Evolutionary conservation across 257 asterid species (phyloP).

Genomic region (Ophiorrhiza pumila): DNA sequence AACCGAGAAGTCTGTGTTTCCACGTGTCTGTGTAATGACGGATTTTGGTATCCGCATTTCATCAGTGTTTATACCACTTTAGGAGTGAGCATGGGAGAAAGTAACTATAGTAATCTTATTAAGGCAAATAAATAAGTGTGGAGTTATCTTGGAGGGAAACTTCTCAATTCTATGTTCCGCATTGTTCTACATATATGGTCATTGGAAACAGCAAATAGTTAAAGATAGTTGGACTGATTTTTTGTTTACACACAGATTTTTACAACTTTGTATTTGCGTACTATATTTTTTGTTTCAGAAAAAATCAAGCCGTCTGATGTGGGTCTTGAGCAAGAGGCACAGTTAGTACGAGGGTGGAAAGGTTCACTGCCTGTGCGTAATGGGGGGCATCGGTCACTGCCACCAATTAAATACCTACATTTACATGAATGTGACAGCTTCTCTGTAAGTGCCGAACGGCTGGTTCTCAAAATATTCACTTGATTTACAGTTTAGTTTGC

Average conservation of each 20-base stretch:
- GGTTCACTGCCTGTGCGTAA: conserved; percentile 49
- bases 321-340: conserved; percentile 97
- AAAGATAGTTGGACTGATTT: not conserved
- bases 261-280: conserved; percentile 3
- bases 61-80: not conserved
- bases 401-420: conserved; percentile 81
- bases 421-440: conserved; percentile 84
- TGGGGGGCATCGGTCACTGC: conserved; percentile 46
- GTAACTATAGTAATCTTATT: not conserved
- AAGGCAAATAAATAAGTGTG: not conserved
- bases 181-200: not conserved
- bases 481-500: not conserved
- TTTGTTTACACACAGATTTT: conserved; percentile 9
- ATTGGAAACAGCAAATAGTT: not conserved
- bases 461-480: conserved; percentile 9
- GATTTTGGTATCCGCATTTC: conserved; percentile 1
- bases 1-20: not conserved
- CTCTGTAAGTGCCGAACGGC: conserved; percentile 56
- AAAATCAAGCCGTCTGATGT: conserved; percentile 99
- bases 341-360: conserved; percentile 70
- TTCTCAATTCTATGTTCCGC: not conserved
- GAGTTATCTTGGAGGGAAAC: not conserved
- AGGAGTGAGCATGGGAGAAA: not conserved
- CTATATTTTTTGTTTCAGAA: conserved; percentile 45
- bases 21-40: not conserved